These are phyloP conservation scores for Suillus discolor DNA, from an alignment of 768 basidiomycete species.

Conservation along the genomic window DNA sequence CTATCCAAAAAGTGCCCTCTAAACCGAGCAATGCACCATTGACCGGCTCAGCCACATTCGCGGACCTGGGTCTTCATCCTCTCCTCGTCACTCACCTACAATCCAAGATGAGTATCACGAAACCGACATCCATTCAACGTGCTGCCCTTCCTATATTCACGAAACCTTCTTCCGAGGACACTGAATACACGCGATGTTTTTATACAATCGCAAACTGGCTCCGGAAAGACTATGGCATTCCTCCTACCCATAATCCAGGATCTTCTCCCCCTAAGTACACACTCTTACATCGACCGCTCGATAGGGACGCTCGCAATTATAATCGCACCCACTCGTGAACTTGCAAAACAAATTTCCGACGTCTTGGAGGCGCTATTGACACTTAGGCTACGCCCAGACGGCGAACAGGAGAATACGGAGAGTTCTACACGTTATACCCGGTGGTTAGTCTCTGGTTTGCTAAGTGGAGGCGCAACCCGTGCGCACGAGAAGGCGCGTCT, in stretches of 20 bases:
- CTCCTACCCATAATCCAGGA: slow-evolving; percentile 95
- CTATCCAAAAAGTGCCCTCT: slow-evolving; percentile 28
- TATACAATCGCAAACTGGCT: slow-evolving; percentile 96
- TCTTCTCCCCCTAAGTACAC: slow-evolving; percentile 83
- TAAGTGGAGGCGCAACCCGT: slow-evolving; percentile 93
- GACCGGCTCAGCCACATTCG: slow-evolving; percentile 72
- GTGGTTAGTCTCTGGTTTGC: slow-evolving; percentile 91
- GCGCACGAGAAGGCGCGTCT: slow-evolving; percentile 95
- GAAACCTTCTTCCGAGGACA: slow-evolving; percentile 36
- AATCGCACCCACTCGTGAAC: slow-evolving; percentile 92
- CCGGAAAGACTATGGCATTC: slow-evolving; percentile 93
- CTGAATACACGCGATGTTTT: slow-evolving; percentile 72
- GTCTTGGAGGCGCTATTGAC: slow-evolving; percentile 85
- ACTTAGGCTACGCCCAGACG: slow-evolving; percentile 66
- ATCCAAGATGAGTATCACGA: slow-evolving; percentile 77
- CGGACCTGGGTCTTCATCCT: slow-evolving; percentile 81
- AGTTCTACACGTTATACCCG: slow-evolving; percentile 61
- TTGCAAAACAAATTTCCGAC: slow-evolving; percentile 95
- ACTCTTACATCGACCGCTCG: slow-evolving; percentile 93
- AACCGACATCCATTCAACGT: slow-evolving; percentile 90
- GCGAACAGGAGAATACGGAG: slow-evolving; percentile 53
- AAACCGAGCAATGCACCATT: slow-evolving; percentile 86
- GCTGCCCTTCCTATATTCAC: slow-evolving; percentile 69
- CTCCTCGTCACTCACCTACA: slow-evolving; percentile 77
- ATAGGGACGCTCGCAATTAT: slow-evolving; percentile 95